phyloP scores from a whole-genome alignment of 257 asterid species.

The Lycium ferocissimum region DNA sequence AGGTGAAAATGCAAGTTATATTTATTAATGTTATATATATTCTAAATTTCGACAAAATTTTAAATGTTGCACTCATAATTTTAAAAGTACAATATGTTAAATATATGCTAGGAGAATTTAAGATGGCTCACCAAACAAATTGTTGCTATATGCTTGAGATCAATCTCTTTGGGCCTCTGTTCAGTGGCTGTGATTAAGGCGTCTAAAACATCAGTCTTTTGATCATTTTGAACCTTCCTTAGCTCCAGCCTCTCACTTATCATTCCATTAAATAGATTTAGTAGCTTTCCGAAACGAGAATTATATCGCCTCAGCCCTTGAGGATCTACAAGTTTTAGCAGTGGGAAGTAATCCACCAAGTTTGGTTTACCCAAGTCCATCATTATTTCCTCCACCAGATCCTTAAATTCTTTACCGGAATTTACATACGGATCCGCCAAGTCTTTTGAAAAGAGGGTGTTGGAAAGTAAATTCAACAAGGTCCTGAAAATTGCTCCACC shows the following conservation, averaged over 20 bases:
- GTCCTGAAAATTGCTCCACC: slow-evolving; percentile 44
- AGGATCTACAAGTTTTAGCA: slow-evolving; percentile 49
- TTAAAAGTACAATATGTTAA: too few species aligned
- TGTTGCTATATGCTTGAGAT: neutral
- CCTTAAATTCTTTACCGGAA: slow-evolving; percentile 61
- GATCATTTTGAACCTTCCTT: neutral
- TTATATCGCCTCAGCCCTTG: slow-evolving; percentile 38
- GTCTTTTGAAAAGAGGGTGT: slow-evolving; percentile 59
- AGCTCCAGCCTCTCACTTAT: neutral
- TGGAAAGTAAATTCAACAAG: slow-evolving; percentile 54
- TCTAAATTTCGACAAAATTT: too few species aligned
- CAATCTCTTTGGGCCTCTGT: neutral
- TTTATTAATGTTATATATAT: too few species aligned
- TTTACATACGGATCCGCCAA: slow-evolving; percentile 49
- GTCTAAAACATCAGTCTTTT: neutral
- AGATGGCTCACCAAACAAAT: neutral
- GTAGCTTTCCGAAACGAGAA: neutral
- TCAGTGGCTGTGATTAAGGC: neutral
- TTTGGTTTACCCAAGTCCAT: slow-evolving; percentile 45
- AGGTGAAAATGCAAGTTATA: neutral
- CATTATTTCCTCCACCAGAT: slow-evolving; percentile 48
- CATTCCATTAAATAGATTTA: neutral
- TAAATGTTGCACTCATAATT: too few species aligned
- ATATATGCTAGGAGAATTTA: neutral
- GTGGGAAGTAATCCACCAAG: slow-evolving; percentile 57